These are phyloP conservation scores for Myxozyma nipponensis DNA, from an alignment of 805 yeast genomes.

Conservation along the genomic window DNA sequence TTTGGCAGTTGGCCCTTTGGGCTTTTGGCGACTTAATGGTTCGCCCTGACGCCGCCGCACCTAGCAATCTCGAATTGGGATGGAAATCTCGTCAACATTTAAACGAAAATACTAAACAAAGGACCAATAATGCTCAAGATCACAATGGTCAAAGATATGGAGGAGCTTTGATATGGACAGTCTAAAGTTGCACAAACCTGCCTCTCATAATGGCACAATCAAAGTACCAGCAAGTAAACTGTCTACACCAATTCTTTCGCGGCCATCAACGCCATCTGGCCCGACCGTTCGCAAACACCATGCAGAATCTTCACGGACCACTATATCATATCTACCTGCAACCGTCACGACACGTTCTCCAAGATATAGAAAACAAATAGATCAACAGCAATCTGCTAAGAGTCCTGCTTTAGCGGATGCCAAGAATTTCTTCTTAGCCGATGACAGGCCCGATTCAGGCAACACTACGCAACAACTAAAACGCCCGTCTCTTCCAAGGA, in stretches of 20 bases:
- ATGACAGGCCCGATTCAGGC: slow-evolving; percentile 1
- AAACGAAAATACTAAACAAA: too few species aligned
- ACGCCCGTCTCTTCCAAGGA: not conserved
- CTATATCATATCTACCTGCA: slow-evolving; percentile 19
- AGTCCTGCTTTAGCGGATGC: not conserved
- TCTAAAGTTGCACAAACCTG: too few species aligned
- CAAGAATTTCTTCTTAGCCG: slow-evolving; percentile 10
- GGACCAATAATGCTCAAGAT: too few species aligned
- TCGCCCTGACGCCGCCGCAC: too few species aligned
- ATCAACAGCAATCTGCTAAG: not conserved
- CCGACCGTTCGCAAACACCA: not conserved
- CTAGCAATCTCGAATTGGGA: too few species aligned
- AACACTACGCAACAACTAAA: not conserved
- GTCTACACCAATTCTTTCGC: not conserved
- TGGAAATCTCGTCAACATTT: too few species aligned
- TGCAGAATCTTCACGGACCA: slow-evolving; percentile 9
- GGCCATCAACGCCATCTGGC: not conserved
- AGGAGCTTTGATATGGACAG: too few species aligned
- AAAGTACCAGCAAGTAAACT: not conserved
- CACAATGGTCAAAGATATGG: too few species aligned
- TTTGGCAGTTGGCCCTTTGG: too few species aligned
- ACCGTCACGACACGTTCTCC: slow-evolving; percentile 28
- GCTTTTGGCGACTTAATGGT: too few species aligned
- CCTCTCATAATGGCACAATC: not conserved
- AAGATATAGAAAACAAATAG: slow-evolving; percentile 4